Percentiles rank a stretch among this genome's conserved stretches.
phyloP scores from a whole-genome alignment of 2,329 filamentous ascomycete species.

The Colletotrichum tanaceti region DNA sequence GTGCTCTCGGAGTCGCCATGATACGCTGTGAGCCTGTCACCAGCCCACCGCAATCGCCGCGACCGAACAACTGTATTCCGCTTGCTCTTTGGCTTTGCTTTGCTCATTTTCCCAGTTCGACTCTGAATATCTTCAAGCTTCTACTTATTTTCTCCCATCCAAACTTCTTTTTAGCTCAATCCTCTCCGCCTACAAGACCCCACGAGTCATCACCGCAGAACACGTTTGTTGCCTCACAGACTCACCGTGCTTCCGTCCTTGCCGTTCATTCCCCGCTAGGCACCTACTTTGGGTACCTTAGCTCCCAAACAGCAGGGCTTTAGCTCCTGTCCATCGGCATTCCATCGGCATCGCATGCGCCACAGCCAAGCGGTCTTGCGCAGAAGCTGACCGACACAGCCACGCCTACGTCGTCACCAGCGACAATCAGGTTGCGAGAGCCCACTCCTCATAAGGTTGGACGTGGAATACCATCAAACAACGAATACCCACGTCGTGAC shows the following conservation, averaged over 20 bases:
- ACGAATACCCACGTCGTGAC: slow-evolving; percentile 34
- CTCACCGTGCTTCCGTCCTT: slow-evolving; percentile 13
- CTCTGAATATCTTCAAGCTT: slow-evolving; percentile 14
- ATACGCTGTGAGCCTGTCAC: not conserved
- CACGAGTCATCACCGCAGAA: slow-evolving; percentile 7
- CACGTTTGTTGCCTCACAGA: not conserved
- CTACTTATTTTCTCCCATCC: not conserved
- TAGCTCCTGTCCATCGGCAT: slow-evolving; percentile 31
- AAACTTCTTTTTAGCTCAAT: not conserved
- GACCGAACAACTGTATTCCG: slow-evolving; percentile 19
- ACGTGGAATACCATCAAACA: slow-evolving; percentile 40
- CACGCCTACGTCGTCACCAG: slow-evolving; percentile 50
- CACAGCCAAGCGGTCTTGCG: slow-evolving; percentile 40
- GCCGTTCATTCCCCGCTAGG: slow-evolving; percentile 18
- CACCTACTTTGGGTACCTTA: slow-evolving; percentile 22
- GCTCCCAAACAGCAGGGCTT: slow-evolving; percentile 24
- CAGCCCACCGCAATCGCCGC: slow-evolving; percentile 25
- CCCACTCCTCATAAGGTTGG: slow-evolving; percentile 40
- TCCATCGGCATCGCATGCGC: slow-evolving; percentile 34
- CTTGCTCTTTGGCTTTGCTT: slow-evolving; percentile 26
- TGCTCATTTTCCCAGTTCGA: slow-evolving; percentile 23
- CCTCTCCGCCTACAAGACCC: not conserved
- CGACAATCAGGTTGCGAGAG: slow-evolving; percentile 41
- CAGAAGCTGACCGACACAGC: slow-evolving; percentile 43
- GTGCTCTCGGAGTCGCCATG: slow-evolving; percentile 30